Conservation (phyloP, 2,329 filamentous ascomycete species). For the Zasmidium citrigriseum region DNA sequence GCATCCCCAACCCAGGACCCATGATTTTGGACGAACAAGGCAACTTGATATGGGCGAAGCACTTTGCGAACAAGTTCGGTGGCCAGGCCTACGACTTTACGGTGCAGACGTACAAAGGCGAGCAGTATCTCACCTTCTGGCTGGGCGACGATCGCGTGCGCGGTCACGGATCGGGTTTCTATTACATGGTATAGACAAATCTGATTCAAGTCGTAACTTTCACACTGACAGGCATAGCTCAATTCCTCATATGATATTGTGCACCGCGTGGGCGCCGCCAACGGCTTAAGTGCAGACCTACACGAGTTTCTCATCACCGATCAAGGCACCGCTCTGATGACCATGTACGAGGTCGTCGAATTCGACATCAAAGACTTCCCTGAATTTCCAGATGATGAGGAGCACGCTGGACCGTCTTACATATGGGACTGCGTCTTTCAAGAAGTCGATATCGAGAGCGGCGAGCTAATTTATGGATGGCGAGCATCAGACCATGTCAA, state of each 20-base stretch:
- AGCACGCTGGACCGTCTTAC: constrained; percentile 20
- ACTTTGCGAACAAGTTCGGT: constrained; percentile 34
- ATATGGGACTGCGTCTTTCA: constrained; percentile 49
- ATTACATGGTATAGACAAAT: constrained; percentile 34
- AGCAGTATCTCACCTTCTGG: constrained; percentile 43
- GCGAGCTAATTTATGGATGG: constrained; percentile 50
- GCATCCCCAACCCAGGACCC: constrained; percentile 31
- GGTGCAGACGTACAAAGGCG: constrained; percentile 37
- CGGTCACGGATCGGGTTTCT: constrained; percentile 36
- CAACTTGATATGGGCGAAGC: constrained; percentile 34
- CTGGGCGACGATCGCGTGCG: constrained; percentile 39
- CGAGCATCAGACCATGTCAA: constrained; percentile 48
- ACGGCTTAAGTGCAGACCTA: constrained; percentile 39
- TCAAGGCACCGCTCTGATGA: constrained; percentile 45
- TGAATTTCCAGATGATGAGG: constrained; percentile 20
- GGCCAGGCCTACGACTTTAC: constrained; percentile 38
- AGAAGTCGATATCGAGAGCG: constrained; percentile 48
- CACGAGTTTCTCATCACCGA: constrained; percentile 49
- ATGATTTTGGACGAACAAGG: constrained; percentile 35
- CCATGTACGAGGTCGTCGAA: constrained; percentile 39
- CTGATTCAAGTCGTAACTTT: background rate
- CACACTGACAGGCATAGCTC: constrained; percentile 25
- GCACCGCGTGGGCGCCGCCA: constrained; percentile 42
- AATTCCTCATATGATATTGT: constrained; percentile 42
- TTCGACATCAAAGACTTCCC: constrained; percentile 27